Percentiles rank a stretch among this genome's conserved stretches.
These are phyloP conservation scores for Iodosphaeria phyllophila DNA, from an alignment of 2,329 filamentous ascomycete genomes.

Conservation along the genomic window DNA sequence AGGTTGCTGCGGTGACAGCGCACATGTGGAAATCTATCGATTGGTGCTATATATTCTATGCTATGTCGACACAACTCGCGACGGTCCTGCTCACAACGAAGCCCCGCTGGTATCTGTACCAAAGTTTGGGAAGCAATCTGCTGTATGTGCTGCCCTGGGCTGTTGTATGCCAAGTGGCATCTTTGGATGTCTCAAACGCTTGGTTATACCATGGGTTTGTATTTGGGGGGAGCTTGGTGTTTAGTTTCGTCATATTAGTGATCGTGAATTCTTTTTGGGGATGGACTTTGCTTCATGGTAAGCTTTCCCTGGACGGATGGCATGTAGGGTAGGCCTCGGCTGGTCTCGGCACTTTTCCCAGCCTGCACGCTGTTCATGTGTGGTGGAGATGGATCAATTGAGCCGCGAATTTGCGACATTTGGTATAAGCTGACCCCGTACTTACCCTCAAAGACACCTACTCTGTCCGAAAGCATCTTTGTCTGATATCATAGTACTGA, in stretches of 20 bases:
- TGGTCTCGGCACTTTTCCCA: too few relatives aligned
- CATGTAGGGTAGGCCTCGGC: too few relatives aligned
- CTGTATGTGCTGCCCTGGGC: constrained; percentile 56
- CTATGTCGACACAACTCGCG: constrained; percentile 43
- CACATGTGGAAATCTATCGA: constrained; percentile 33
- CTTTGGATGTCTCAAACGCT: constrained; percentile 30
- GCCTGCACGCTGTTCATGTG: too few relatives aligned
- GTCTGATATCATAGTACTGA: too few relatives aligned
- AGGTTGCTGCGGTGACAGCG: constrained; percentile 24
- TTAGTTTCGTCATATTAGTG: not conserved
- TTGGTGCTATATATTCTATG: constrained; percentile 55
- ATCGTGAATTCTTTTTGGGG: not conserved
- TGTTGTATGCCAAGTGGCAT: constrained; percentile 33
- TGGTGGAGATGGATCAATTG: too few relatives aligned
- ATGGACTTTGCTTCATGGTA: too few relatives aligned
- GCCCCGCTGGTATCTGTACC: constrained; percentile 48
- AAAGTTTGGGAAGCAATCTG: constrained; percentile 47
- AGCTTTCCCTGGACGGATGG: too few relatives aligned
- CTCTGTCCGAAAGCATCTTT: too few relatives aligned
- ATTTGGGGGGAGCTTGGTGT: constrained; percentile 38
- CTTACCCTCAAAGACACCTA: too few relatives aligned
- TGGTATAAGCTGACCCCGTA: too few relatives aligned
- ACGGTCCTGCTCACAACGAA: constrained; percentile 43
- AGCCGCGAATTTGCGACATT: too few relatives aligned
- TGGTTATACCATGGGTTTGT: constrained; percentile 50